These are phyloP conservation scores for Cercospora canescens DNA, from an alignment of 2,329 filamentous ascomycete genomes.

Conservation along the genomic window DNA sequence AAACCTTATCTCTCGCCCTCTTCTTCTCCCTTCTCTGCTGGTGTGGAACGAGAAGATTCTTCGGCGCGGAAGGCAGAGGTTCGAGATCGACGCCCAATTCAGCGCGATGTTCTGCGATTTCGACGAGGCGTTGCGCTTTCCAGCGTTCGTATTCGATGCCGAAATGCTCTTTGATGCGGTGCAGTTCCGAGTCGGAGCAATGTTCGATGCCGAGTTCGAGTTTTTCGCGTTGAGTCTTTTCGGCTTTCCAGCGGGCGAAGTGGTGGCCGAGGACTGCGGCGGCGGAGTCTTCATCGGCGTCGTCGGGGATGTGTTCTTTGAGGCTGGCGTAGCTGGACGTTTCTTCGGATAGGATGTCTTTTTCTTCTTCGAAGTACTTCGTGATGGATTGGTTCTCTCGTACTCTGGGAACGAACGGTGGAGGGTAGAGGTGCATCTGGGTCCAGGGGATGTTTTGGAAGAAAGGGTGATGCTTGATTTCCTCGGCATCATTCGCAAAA, in stretches of 20 bases:
- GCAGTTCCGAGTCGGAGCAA: slow-evolving; percentile 31
- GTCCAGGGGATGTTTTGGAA: slow-evolving; percentile 81
- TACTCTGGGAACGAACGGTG: slow-evolving; percentile 79
- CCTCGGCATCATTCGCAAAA: slow-evolving; percentile 78
- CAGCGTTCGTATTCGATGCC: slow-evolving; percentile 33
- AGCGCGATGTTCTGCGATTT: slow-evolving; percentile 27
- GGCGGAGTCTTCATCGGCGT: slow-evolving; percentile 16
- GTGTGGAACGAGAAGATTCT: neutral
- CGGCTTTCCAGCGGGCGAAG: slow-evolving; percentile 25
- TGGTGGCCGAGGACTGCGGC: slow-evolving; percentile 14
- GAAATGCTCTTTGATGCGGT: slow-evolving; percentile 34
- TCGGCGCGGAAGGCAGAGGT: neutral
- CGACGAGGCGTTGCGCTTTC: slow-evolving; percentile 29
- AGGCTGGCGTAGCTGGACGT: slow-evolving; percentile 29
- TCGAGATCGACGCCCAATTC: slow-evolving; percentile 16
- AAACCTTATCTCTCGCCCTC: slow-evolving; percentile 77
- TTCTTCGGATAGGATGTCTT: slow-evolving; percentile 57
- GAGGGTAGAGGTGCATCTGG: slow-evolving; percentile 65
- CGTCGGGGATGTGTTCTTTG: slow-evolving; percentile 23
- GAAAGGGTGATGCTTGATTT: slow-evolving; percentile 87
- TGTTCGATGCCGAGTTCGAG: slow-evolving; percentile 32
- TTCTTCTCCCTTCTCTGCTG: slow-evolving; percentile 64
- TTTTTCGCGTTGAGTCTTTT: slow-evolving; percentile 31
- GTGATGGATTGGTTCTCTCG: slow-evolving; percentile 55
- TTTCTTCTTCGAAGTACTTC: slow-evolving; percentile 86